Evolutionary conservation across 768 basidiomycete genomes (phyloP), one percentile per base, ranked within the genome.

Genomic region (Termitomyces eurrhizus): DNA sequence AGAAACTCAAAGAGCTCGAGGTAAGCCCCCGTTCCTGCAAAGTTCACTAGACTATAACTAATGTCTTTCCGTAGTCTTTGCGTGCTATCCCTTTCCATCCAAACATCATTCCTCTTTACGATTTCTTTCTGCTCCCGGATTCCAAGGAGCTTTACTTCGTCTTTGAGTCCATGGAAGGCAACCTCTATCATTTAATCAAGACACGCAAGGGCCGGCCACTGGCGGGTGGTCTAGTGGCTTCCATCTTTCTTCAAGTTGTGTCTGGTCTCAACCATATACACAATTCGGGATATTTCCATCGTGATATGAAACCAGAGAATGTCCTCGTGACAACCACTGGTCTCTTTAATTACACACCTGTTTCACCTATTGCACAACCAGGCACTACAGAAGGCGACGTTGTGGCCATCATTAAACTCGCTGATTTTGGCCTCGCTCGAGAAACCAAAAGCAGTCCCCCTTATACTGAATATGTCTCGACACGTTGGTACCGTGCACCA

Each of bases 121-220:
- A 99, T 76, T 95, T 93, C 70, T 99, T 98, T 79, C 91, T 99
- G 66, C 86, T 95, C n/a, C 97, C 97, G 5, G 85, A 88, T 66
- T 84, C 93, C 62, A 93, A 93, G 74, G 95, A 99, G 75, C 92
- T 99, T 67, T 97, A 98, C 75, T 98, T 98, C 70, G 96, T 98
- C 51, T 99, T 99, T 75, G 97, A 99, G 76, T 95, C 95, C 69
- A 98, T 99, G 97, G 97, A 99, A 75, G 97, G 97, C 69, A 98
- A 99, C 75, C 86, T 99, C 52, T 99, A 96, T 76, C 97, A 99
- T 73, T 91, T 99, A 78, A 96, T 98, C 76, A 98, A 96, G 78
- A 87, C 95, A 51, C 89, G 97, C 62, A 93, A 93, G 76, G 95
- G 95, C 61, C 88, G 95, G 63, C 87, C 94, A 7, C 86, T 99